Conservation (phyloP, 805 yeast genomes). For the Komagataella kurtzmanii region DNA sequence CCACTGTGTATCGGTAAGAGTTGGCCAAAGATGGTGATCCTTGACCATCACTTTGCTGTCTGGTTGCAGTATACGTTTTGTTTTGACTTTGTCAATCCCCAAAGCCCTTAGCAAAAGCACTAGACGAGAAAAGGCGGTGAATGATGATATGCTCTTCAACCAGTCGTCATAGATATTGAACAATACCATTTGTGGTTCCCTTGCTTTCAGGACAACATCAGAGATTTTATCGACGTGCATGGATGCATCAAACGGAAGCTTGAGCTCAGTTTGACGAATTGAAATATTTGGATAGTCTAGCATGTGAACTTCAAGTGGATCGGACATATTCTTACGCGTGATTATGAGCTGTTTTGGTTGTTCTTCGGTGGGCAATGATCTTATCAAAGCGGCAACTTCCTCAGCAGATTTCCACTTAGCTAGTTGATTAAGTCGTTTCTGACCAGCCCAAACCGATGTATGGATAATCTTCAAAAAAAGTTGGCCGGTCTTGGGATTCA, state of each 20-base stretch:
- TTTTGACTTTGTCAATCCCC: constrained; percentile 61
- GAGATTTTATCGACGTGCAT: constrained; percentile 69
- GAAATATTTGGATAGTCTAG: constrained; percentile 89
- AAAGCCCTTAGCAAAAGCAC: constrained; percentile 74
- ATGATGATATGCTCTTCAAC: constrained; percentile 70
- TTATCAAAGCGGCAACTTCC: constrained; percentile 82
- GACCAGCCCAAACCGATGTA: constrained; percentile 95
- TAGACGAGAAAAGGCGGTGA: constrained; percentile 87
- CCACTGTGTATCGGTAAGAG: constrained; percentile 85
- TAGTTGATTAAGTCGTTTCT: constrained; percentile 80
- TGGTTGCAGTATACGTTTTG: constrained; percentile 65
- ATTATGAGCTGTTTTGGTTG: constrained; percentile 90
- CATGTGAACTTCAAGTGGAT: constrained; percentile 95
- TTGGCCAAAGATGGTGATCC: constrained; percentile 89
- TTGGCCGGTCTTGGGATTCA: constrained; percentile 88
- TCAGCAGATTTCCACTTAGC: constrained; percentile 99
- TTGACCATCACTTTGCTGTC: constrained; percentile 57
- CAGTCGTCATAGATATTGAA: constrained; percentile 93
- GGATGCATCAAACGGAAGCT: constrained; percentile 81
- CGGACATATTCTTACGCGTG: constrained; percentile 81
- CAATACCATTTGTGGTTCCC: constrained; percentile 85
- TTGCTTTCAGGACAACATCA: constrained; percentile 71
- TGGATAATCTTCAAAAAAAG: constrained; percentile 81
- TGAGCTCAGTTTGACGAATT: constrained; percentile 79
- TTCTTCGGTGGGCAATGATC: constrained; percentile 85